Base-by-base conservation (phyloP, 306 rosid genomes). In the Geum urbanum region DNA sequence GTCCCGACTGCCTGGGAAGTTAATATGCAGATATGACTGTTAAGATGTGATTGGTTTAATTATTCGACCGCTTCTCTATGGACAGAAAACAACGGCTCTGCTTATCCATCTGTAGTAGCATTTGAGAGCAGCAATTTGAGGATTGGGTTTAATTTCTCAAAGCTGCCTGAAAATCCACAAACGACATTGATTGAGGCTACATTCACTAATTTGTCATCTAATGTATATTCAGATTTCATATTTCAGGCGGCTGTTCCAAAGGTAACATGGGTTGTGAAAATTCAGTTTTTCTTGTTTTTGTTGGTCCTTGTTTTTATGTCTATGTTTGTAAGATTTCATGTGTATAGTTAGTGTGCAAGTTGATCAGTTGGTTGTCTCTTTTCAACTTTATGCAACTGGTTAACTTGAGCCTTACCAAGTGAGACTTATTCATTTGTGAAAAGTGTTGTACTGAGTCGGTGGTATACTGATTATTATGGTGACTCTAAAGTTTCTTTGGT, bases 211-310 rank as follows among this genome's bases (percentile, higher is more conserved):
- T 85, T 91, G 86, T 81, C 97, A 32, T 51, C 89, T 32, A 80
- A 69, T 77, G 61, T 70, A 71, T 89, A 78, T 65, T 57, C 97
- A 57, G 91, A 87, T 84, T 94, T 94, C 72, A 83, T 91, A 84
- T 94, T 94, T 84, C 99, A 91, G 86, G 97, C 99, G 18, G 99
- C 99, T 43, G 97, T 94, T 81, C 99, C 99, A 4, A 95, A 95
- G 99, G 99, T 91, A 87, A 79, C 40, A 70, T 67, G 54, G 44
- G 72, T 56, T 70, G 62, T 45, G 14, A 19, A 10, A 18, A 14
- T 78, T 32, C 37, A 32, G 37, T 32, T 45, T 13, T 24, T 9
- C 7, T 19, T 5, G 20, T 14, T 46, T n/a, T 24, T 45, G 12
- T 60, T 39, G 37, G 37, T 32, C 37, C 16, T 62, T 9, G 16